phyloP scores from a whole-genome alignment of 2,329 filamentous ascomycete species.

The Cryoendolithus antarcticus region DNA sequence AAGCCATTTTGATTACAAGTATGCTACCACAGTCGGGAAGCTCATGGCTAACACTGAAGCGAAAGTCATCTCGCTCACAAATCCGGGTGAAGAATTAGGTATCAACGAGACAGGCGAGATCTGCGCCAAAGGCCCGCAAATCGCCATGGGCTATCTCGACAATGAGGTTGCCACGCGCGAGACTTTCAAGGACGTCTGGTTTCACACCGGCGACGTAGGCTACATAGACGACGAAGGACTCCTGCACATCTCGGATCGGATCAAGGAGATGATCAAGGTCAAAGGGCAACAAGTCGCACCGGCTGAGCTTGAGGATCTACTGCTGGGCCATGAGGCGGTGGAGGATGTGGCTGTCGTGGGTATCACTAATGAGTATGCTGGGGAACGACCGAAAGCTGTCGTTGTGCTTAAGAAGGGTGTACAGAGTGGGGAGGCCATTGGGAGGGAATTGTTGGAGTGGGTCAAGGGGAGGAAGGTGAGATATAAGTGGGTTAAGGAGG shows the following conservation, averaged over 20 bases:
- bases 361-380: constrained; percentile 41
- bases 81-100: constrained; percentile 33
- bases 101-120: constrained; percentile 40
- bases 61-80: constrained; percentile 45
- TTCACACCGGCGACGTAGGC: constrained; percentile 49
- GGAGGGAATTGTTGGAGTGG: constrained; percentile 42
- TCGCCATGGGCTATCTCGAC: constrained; percentile 26
- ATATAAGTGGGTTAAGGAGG: constrained; percentile 56
- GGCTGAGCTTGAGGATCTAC: constrained; percentile 48
- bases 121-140: constrained; percentile 23
- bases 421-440: constrained; percentile 17
- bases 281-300: constrained; percentile 51
- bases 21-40: constrained; percentile 43
- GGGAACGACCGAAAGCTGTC: constrained; percentile 46
- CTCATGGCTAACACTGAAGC: constrained; percentile 47
- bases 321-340: constrained; percentile 44
- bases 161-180: constrained; percentile 24
- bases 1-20: constrained; percentile 43
- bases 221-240: constrained; percentile 43
- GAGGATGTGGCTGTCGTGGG: constrained; percentile 47
- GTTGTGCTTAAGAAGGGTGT: constrained; percentile 30
- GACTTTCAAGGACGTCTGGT: constrained; percentile 37
- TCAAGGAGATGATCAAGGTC: constrained; percentile 57
- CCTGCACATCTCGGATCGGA: constrained; percentile 46
- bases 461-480: constrained; percentile 55